These are phyloP conservation scores for Porodaedalea pini DNA, from an alignment of 1,284 basidiomycete genomes.

Conservation along the genomic window DNA sequence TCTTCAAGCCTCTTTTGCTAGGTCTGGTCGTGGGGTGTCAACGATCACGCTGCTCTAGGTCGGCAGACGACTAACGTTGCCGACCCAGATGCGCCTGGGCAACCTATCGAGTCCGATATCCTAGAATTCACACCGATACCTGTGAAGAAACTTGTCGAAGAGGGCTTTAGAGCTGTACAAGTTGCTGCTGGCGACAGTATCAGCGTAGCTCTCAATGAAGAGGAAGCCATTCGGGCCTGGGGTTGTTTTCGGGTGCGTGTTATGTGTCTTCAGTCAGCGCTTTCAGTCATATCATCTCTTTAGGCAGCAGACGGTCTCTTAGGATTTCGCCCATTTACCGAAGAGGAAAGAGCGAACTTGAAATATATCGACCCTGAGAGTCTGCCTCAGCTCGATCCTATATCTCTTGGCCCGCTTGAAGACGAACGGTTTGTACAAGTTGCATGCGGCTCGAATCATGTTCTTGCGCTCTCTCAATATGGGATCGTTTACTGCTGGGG, in stretches of 20 bases:
- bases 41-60: conserved; percentile 57
- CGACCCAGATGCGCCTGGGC: conserved; percentile 33
- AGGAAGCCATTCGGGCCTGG: conserved; percentile 54
- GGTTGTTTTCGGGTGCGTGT: conserved; percentile 52
- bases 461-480: conserved; percentile 50
- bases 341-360: conserved; percentile 19
- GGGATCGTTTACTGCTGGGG: conserved; percentile 57
- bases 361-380: conserved; percentile 25
- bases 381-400: conserved; percentile 37
- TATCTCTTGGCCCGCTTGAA: conserved; percentile 36
- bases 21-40: conserved; percentile 53
- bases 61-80: conserved; percentile 39
- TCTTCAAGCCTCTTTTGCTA: conserved; percentile 20
- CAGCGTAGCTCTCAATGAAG: conserved; percentile 43
- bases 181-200: conserved; percentile 50
- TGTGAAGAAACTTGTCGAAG: conserved; percentile 40
- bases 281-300: conserved; percentile 44
- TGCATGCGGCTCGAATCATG: conserved; percentile 54
- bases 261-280: not conserved
- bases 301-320: conserved; percentile 32
- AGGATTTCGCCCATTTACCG: conserved; percentile 41
- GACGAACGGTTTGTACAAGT: conserved; percentile 39
- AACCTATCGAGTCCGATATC: conserved; percentile 42
- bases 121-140: conserved; percentile 48
- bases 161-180: conserved; percentile 47